Evolutionary conservation across 345 rosid genomes (phyloP).

Genomic region (Balakata baccata): DNA sequence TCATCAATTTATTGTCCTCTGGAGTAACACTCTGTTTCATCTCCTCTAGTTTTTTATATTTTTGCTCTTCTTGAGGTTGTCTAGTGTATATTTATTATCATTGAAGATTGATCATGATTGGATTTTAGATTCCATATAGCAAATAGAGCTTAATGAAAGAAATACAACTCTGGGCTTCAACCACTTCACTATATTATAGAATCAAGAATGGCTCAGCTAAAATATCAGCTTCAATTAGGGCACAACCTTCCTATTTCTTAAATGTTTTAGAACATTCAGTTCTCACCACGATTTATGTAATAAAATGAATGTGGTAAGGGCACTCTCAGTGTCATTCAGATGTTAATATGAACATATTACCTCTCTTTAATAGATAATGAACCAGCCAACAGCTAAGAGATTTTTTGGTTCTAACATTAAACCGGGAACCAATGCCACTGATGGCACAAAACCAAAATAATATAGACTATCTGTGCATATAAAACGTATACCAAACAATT

Average conservation of each 20-base stretch:
- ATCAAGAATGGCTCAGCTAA: background rate
- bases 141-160: background rate
- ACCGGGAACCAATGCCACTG: too few relatives aligned
- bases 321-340: background rate
- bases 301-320: background rate
- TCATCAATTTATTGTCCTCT: background rate
- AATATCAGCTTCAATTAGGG: background rate
- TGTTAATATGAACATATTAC: background rate
- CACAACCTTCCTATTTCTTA: background rate
- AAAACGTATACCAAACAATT: background rate
- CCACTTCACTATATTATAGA: background rate
- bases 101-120: background rate
- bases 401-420: background rate
- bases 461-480: background rate
- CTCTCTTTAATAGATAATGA: background rate
- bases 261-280: background rate
- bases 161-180: background rate
- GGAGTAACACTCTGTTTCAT: background rate
- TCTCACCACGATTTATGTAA: background rate
- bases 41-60: background rate
- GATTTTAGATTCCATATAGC: background rate
- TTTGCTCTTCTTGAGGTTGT: background rate
- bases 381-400: too few relatives aligned
- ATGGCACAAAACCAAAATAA: background rate
- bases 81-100: background rate